These are phyloP conservation scores for Helminthosporium solani DNA, from an alignment of 2,329 filamentous ascomycete species.

Conservation along the genomic window DNA sequence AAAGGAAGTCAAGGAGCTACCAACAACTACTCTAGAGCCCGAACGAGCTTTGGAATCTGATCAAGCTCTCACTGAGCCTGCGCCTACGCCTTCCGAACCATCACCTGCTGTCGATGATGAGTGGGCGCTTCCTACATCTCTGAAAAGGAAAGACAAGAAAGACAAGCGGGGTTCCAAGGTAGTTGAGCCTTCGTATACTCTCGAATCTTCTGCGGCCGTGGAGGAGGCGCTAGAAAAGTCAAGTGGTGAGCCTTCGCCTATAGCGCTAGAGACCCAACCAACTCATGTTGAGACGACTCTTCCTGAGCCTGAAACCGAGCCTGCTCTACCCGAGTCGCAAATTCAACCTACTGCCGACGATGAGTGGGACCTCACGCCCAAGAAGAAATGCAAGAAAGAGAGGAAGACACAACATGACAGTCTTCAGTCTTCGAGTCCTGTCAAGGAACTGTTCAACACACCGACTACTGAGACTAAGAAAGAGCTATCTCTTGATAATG, in stretches of 20 bases:
- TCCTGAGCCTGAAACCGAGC: no score
- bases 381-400: conserved; percentile 31
- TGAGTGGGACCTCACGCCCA: conserved; percentile 9
- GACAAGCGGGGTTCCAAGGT: conserved; percentile 15
- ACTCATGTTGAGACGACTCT: no score
- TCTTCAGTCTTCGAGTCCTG: conserved; percentile 10
- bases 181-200: conserved; percentile 2
- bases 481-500: conserved; percentile 2
- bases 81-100: conserved; percentile 1
- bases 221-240: no score
- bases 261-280: no score
- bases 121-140: not conserved
- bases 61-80: not conserved
- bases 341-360: conserved; percentile 6
- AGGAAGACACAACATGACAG: conserved; percentile 29
- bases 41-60: no score
- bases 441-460: conserved; percentile 7
- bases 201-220: no score
- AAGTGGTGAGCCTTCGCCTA: no score
- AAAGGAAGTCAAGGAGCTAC: not conserved
- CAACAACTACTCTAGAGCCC: no score
- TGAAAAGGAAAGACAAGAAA: conserved; percentile 27
- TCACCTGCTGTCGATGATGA: conserved; percentile 5
- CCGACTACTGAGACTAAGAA: conserved; percentile 7
- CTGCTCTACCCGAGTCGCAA: not conserved